Conservation (phyloP, 2,329 filamentous ascomycete genomes). For the Herpotrichia juniperi region DNA sequence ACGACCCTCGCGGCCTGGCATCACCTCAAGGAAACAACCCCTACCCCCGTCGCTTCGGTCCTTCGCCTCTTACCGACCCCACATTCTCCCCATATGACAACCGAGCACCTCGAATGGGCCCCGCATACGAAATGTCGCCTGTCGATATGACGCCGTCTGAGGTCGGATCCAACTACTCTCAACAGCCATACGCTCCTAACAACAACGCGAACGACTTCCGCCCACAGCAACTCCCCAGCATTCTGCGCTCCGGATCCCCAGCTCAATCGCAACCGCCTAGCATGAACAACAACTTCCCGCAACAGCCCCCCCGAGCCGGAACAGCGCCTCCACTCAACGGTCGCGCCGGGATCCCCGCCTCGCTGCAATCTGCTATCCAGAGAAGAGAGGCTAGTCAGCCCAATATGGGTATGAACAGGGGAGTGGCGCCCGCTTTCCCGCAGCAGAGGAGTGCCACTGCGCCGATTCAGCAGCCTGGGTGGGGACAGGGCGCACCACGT, state of each 20-base stretch:
- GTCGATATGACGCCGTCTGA: slow-evolving; percentile 34
- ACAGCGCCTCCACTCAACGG: slow-evolving; percentile 36
- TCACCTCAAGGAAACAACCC: slow-evolving; percentile 16
- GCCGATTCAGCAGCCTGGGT: slow-evolving; percentile 36
- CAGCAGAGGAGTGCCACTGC: slow-evolving; percentile 44
- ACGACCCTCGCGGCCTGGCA: slow-evolving; percentile 21
- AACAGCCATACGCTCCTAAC: slow-evolving; percentile 25
- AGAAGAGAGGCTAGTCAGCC: slow-evolving; percentile 43
- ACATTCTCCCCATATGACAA: slow-evolving; percentile 41
- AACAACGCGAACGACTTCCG: slow-evolving; percentile 27
- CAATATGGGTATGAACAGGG: slow-evolving; percentile 34
- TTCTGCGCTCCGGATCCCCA: slow-evolving; percentile 36
- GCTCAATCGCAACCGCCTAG: slow-evolving; percentile 25
- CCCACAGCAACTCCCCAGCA: slow-evolving; percentile 30
- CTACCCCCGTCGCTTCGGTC: slow-evolving; percentile 12
- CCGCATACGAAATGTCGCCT: slow-evolving; percentile 42
- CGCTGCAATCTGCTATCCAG: slow-evolving; percentile 44
- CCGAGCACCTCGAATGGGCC: slow-evolving; percentile 29
- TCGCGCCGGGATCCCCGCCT: slow-evolving; percentile 38
- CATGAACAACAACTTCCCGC: slow-evolving; percentile 12
- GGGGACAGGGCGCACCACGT: slow-evolving; percentile 24
- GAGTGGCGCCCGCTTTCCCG: slow-evolving; percentile 26
- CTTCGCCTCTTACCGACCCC: slow-evolving; percentile 19
- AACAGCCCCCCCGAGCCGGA: slow-evolving; percentile 26
- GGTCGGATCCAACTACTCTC: slow-evolving; percentile 16